Conservation (phyloP, 805 yeast species). For the Candida wancherniae region DNA sequence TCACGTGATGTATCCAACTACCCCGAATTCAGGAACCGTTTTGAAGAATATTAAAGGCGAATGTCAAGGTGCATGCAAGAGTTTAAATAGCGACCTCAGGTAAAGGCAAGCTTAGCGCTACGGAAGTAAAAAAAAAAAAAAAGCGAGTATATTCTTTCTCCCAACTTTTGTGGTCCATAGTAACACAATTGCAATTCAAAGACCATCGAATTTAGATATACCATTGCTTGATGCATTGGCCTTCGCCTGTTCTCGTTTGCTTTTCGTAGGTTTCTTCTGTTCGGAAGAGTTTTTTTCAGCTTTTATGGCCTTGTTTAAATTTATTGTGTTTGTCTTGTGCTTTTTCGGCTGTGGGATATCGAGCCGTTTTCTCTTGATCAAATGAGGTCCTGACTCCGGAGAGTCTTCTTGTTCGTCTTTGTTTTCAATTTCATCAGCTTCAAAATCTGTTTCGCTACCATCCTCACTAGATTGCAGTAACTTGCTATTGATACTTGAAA, state of each 20-base stretch:
- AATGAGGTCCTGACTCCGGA: background rate
- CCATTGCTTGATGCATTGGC: slow-evolving; percentile 32
- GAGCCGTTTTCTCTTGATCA: background rate
- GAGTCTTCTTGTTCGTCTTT: background rate
- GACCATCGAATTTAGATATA: slow-evolving; percentile 48
- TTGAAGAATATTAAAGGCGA: too few relatives aligned
- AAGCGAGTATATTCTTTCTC: too few relatives aligned
- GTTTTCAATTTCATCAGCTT: background rate
- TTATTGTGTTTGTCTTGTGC: background rate
- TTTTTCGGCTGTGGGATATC: background rate
- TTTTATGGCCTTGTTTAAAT: background rate
- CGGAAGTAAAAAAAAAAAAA: too few relatives aligned
- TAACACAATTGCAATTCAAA: too few relatives aligned
- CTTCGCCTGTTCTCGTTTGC: slow-evolving; percentile 29
- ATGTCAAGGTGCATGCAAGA: too few relatives aligned
- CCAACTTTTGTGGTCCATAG: too few relatives aligned
- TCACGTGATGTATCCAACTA: too few relatives aligned
- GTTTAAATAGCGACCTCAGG: too few relatives aligned
- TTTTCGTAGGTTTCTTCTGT: slow-evolving; percentile 22
- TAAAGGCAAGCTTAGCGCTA: too few relatives aligned
- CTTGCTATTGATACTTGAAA: too few relatives aligned
- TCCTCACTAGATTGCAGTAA: too few relatives aligned
- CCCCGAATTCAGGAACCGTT: too few relatives aligned
- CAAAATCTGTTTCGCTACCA: background rate
- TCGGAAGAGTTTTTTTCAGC: background rate